Conservation (phyloP, 371 early-diverging fungal genomes). For the Zopfochytrium polystomum region DNA sequence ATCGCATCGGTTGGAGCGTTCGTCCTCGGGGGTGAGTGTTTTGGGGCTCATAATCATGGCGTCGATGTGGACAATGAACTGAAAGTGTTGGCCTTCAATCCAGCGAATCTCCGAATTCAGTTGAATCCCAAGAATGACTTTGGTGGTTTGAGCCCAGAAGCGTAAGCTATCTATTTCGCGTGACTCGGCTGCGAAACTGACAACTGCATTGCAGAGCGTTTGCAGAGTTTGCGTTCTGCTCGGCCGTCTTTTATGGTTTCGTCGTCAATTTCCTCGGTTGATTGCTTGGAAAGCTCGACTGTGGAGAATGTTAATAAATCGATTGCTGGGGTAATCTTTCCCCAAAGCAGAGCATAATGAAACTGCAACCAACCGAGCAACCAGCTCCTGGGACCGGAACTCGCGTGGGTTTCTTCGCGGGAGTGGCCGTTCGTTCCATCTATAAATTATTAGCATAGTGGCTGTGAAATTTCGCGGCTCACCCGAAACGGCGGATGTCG, state of each 20-base stretch:
- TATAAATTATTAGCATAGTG: no score
- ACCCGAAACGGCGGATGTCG: no score
- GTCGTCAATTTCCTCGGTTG: constrained; percentile 77
- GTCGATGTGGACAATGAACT: not conserved
- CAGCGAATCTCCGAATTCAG: constrained; percentile 69
- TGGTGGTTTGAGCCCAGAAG: constrained; percentile 56
- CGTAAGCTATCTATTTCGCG: constrained; percentile 31
- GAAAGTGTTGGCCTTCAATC: not conserved
- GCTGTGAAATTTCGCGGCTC: no score
- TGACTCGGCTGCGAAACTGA: not conserved
- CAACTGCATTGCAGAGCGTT: constrained; percentile 54
- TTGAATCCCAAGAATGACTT: constrained; percentile 65
- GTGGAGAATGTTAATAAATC: no score
- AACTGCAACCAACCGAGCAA: no score
- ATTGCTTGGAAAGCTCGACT: not conserved
- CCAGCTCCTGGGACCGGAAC: no score
- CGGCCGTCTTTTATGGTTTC: constrained; percentile 66
- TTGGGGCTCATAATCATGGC: not conserved
- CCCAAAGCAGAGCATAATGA: no score
- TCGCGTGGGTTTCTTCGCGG: no score
- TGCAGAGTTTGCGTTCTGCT: constrained; percentile 72
- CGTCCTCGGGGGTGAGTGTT: constrained; percentile 77
- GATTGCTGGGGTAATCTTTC: no score
- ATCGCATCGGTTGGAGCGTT: constrained; percentile 88
- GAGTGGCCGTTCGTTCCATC: no score